Conservation (phyloP, 2,329 filamentous ascomycete species). For the Sarocladiaceae sp. region DNA sequence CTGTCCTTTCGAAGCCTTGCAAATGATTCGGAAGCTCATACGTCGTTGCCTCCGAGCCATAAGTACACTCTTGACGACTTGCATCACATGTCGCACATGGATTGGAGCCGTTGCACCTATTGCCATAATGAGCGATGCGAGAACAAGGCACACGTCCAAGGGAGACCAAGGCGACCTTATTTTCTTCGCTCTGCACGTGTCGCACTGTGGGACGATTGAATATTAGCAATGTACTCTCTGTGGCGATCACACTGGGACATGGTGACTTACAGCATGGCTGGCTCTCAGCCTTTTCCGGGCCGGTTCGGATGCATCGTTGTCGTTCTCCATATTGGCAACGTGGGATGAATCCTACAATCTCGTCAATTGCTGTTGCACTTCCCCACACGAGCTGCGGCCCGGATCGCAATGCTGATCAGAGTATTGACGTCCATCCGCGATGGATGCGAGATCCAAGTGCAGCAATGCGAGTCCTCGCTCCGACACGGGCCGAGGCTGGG, state of each 20-base stretch:
- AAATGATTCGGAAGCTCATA: too few species aligned
- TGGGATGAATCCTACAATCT: too few species aligned
- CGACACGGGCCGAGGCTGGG: slow-evolving; percentile 26
- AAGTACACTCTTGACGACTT: slow-evolving; percentile 34
- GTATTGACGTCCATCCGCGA: not conserved
- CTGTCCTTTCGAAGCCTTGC: too few species aligned
- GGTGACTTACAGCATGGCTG: slow-evolving; percentile 35
- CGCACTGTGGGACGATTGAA: slow-evolving; percentile 30
- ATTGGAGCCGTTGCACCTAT: slow-evolving; percentile 42
- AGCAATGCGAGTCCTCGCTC: slow-evolving; percentile 17
- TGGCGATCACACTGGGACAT: too few species aligned
- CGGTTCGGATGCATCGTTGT: slow-evolving; percentile 23
- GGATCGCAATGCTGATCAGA: not conserved
- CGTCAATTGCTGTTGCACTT: slow-evolving; percentile 13
- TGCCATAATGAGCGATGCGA: too few species aligned
- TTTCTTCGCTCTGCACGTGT: slow-evolving; percentile 42
- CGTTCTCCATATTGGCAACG: slow-evolving; percentile 19
- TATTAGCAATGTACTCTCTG: too few species aligned
- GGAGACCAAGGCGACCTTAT: too few species aligned
- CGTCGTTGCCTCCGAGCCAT: slow-evolving; percentile 40
- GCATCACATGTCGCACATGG: slow-evolving; percentile 37
- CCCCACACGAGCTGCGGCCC: not conserved
- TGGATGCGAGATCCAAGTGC: not conserved
- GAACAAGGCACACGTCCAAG: too few species aligned
- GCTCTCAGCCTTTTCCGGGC: slow-evolving; percentile 36